A percentile compares a stretch with the other conserved stretches of the same genome.
Conservation (phyloP, 2,329 filamentous ascomycete species). For the Neurospora sp. region DNA sequence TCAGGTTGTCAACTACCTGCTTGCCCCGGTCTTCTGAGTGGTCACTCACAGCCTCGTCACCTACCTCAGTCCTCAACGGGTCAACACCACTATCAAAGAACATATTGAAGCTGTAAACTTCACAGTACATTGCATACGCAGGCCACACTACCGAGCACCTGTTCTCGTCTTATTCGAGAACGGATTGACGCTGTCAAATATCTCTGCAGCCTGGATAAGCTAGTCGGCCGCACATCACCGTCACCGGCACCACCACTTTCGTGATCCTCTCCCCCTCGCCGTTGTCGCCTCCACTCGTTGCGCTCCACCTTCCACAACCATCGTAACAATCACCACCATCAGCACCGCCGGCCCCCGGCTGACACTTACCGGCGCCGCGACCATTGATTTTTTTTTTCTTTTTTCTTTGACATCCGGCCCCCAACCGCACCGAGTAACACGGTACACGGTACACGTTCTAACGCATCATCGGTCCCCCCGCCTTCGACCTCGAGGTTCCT, state of each 20-base stretch:
- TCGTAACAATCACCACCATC: not conserved
- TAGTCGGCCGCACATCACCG: not conserved
- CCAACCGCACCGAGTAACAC: not conserved
- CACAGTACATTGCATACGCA: not conserved
- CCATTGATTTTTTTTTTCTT: not conserved
- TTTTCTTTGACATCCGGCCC: not conserved
- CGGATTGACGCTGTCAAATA: not conserved
- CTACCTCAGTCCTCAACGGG: not conserved
- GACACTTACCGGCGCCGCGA: not conserved
- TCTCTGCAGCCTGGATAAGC: not conserved
- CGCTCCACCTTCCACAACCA: not conserved
- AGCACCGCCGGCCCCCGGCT: not conserved
- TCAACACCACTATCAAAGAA: not conserved
- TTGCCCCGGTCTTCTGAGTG: not conserved
- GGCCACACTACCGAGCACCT: not conserved
- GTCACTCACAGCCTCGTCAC: not conserved
- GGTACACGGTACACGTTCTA: not conserved
- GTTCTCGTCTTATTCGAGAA: not conserved
- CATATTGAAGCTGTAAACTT: not conserved
- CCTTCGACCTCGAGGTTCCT: not conserved
- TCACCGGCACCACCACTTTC: not conserved
- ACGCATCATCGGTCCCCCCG: not conserved
- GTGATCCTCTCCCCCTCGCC: not conserved
- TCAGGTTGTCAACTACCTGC: not conserved
- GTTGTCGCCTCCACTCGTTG: not conserved